Percentiles rank a stretch among this genome's conserved stretches.
phyloP scores from a whole-genome alignment of 225 moss, liverwort and hornwort species.

The Polytrichum commune region DNA sequence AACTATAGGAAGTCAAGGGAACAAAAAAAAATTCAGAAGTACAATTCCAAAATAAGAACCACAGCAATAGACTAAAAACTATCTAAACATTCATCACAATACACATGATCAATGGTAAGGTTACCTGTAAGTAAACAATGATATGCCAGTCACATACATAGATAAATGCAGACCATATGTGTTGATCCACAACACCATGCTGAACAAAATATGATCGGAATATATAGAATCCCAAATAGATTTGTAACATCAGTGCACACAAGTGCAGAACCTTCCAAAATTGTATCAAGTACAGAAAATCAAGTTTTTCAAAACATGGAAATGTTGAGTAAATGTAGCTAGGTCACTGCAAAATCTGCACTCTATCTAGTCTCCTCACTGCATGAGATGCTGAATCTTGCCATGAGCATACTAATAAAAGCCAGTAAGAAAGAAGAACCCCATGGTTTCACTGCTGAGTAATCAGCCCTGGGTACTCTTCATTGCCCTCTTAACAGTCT shows the following conservation, averaged over 20 bases:
- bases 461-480: conserved; percentile 11
- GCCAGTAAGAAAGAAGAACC: conserved; percentile 1
- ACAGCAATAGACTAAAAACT: too few relatives aligned
- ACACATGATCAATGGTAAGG: too few relatives aligned
- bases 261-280: conserved; percentile 37
- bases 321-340: conserved; percentile 17
- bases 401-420: conserved; percentile 15
- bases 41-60: too few relatives aligned
- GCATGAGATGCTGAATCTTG: conserved; percentile 18
- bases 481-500: neutral
- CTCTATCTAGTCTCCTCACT: conserved; percentile 21
- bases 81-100: too few relatives aligned
- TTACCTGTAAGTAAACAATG: too few relatives aligned
- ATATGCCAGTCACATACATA: too few relatives aligned
- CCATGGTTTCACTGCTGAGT: conserved; percentile 11
- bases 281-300: conserved; percentile 44
- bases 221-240: too few relatives aligned
- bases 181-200: neutral
- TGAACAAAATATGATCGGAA: neutral
- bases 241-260: conserved; percentile 15
- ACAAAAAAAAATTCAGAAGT: too few relatives aligned
- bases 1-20: too few relatives aligned
- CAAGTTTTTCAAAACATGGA: conserved; percentile 31
- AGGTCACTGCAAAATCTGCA: conserved; percentile 13
- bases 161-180: too few relatives aligned